phyloP scores from a whole-genome alignment of 2,329 filamentous ascomycete species.

The Aaosphaeria arxii region DNA sequence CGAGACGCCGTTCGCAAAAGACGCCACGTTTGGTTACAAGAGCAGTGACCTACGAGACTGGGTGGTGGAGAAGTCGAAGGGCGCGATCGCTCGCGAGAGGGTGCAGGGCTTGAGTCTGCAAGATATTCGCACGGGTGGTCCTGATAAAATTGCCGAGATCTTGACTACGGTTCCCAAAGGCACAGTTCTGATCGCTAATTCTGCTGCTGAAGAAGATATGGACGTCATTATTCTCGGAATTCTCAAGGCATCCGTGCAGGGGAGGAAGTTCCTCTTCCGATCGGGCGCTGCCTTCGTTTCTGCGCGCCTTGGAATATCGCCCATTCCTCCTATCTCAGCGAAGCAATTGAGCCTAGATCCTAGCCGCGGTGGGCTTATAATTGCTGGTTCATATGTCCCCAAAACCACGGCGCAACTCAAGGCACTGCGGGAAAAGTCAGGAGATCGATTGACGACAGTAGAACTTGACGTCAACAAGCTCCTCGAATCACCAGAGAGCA shows the following conservation, averaged over 20 bases:
- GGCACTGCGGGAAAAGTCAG: constrained; percentile 39
- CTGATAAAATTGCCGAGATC: constrained; percentile 41
- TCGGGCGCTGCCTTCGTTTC: constrained; percentile 49
- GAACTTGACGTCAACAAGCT: constrained; percentile 50
- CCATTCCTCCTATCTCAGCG: constrained; percentile 51
- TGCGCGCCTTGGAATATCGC: constrained; percentile 51
- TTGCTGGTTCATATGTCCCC: constrained; percentile 58
- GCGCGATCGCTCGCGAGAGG: constrained; percentile 36
- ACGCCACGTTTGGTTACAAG: constrained; percentile 57
- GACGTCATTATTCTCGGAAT: constrained; percentile 54
- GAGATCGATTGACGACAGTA: constrained; percentile 43
- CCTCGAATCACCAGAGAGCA: constrained; percentile 38
- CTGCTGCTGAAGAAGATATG: constrained; percentile 54
- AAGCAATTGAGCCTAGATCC: constrained; percentile 40
- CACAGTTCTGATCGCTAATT: constrained; percentile 52
- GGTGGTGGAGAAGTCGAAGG: constrained; percentile 53
- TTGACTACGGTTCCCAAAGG: constrained; percentile 38
- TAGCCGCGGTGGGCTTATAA: constrained; percentile 49
- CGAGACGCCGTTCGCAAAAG: constrained; percentile 55
- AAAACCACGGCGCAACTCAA: constrained; percentile 58
- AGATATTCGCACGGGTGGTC: constrained; percentile 49
- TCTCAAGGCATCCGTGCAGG: constrained; percentile 37
- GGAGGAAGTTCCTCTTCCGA: constrained; percentile 46
- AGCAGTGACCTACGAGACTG: constrained; percentile 54
- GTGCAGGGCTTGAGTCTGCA: constrained; percentile 46